Base-by-base conservation (phyloP, 1,139 yeast genomes). In the Saccharomycopsis hybrid region DNA sequence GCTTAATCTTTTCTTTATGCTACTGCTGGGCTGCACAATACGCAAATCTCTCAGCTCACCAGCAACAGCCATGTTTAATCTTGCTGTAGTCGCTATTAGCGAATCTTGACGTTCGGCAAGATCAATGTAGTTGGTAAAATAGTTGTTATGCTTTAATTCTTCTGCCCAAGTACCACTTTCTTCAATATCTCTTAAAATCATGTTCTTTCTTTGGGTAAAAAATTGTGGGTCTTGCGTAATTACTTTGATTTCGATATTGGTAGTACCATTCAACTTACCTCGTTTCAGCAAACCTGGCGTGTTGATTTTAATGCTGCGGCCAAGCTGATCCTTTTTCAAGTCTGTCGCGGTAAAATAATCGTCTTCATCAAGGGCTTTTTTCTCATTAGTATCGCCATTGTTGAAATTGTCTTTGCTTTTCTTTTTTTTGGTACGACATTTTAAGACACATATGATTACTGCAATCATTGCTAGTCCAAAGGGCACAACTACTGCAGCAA, bases 401-500 rank as follows among this genome's bases (percentile, higher is more conserved):
- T 49, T 44, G 8, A 42, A 45, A 44, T 31, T 41, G n/a, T 9
- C 13, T 29, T 41, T 32, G 40, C 39, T 29, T 29, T 47, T 43
- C 27, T 35, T 48, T 42, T 42, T 43, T 31, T 45, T 39, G n/a
- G 38, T 11, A n/a, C 44, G 43, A 32, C 44, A 45, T 24, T 44
- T 7, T 31, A 39, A 13, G 5, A 52, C 45, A 41, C 49, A 47
- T n/a, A 50, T 13, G 11, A 45, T 30, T 25, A 52, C 36, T 5
- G 45, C 41, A 3, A 50, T 8, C 8, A 51, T 9, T 2, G 46
- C 27, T 9, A 51, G 13, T 18, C 51, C 54, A 28, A 52, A 33
- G 9, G 53, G 53, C 3, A 52, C 49, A 3, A 50, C 49, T n/a
- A 52, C 49, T n/a, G 53, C 53, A 3, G 53, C 47, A 9, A 52